Base-by-base conservation (phyloP, 1,284 basidiomycete genomes). In the Wallemia ichthyophaga region DNA sequence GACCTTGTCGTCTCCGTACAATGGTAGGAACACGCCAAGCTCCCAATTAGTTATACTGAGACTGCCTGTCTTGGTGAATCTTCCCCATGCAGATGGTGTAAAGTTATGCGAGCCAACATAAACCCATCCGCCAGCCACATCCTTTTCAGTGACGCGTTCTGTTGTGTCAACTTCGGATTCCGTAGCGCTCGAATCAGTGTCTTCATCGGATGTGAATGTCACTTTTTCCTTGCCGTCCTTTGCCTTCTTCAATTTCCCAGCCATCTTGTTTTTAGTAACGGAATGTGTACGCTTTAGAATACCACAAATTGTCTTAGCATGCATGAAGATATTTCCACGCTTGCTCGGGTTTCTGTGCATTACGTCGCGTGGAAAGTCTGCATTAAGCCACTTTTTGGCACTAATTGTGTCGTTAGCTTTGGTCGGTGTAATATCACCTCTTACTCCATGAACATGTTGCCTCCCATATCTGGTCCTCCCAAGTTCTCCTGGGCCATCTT, bases 31-130 rank as follows among this genome's bases (percentile, higher is more conserved):
- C 7, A 56, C 27, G 17, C 55, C 55, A 27, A 56, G 55, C 25
- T 56, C 55, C 7, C 24, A 56, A 27, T 56, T 56, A 17, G 55
- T 19, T 11, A 56, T 56, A 27, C 25, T 56, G 19, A 56, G 25
- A 11, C 25, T 56, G 55, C 55, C 55, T 25, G 25, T 24, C 25
- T 27, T 27, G 2, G 55, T 27, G 15, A 26, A 24, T 56, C 55
- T 13, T 27, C 55, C 55, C 55, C 55, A 56, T 5, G 55, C 55
- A 25, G 55, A 25, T 11, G 55, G 55, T 3, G 55, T 56, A 56
- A 56, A 56, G 23, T 56, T 56, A 24, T 56, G 55, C 25, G 55
- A 26, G n/a, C 55, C 55, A 24, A 56, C 15, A 27, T 56, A 56
- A 7, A 56, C 25, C 55, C 55, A 56, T 3, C 55, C 55, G n/a